phyloP scores from a whole-genome alignment of 768 basidiomycete genomes.

The Omphalotus guepiniiformis region DNA sequence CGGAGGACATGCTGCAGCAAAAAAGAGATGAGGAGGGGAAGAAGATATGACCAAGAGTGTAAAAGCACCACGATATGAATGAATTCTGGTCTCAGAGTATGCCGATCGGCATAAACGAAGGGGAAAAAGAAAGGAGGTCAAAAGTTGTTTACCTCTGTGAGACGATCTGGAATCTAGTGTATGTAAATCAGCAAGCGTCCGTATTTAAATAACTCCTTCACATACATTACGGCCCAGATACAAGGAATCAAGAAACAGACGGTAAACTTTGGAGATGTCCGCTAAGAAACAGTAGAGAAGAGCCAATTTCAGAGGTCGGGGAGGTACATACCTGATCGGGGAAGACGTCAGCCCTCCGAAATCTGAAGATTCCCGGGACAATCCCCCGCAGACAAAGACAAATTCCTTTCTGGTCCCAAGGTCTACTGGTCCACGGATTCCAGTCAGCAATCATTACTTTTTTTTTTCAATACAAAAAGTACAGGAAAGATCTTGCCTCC shows the following conservation, averaged over 20 bases:
- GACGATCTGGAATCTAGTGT: constrained; percentile 1
- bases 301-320: constrained; percentile 1
- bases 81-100: background rate
- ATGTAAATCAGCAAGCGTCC: constrained; percentile 6
- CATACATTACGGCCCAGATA: too few relatives aligned
- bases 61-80: background rate
- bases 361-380: constrained; percentile 8
- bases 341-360: constrained; percentile 1
- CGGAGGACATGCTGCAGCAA: background rate
- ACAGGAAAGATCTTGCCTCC: too few relatives aligned
- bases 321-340: constrained; percentile 5
- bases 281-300: background rate
- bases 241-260: too few relatives aligned
- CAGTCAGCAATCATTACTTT: too few relatives aligned
- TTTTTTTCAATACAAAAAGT: too few relatives aligned
- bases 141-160: background rate
- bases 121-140: background rate
- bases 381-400: background rate
- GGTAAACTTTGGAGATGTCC: background rate
- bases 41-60: background rate
- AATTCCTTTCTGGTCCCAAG: background rate
- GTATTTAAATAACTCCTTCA: too few relatives aligned
- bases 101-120: constrained; percentile 1
- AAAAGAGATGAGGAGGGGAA: background rate
- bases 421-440: too few relatives aligned